phyloP scores from a whole-genome alignment of 331 rosid species.

The Malus hybrid region DNA sequence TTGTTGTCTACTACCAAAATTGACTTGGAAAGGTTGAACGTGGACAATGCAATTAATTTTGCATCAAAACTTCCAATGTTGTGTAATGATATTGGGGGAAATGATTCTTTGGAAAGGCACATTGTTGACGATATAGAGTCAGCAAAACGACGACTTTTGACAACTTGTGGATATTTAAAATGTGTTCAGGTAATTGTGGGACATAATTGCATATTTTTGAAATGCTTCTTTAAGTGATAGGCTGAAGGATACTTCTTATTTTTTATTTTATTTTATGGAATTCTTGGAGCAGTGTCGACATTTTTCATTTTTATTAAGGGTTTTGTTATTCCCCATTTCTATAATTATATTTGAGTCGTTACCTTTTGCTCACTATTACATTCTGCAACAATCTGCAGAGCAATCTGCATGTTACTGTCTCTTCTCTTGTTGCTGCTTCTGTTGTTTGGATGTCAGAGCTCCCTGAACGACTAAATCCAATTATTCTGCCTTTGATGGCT shows the following conservation, averaged over 20 bases:
- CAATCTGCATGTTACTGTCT: slow-evolving; percentile 81
- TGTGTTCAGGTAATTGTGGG: slow-evolving; percentile 84
- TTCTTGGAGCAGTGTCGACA: neutral
- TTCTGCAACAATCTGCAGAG: slow-evolving; percentile 52
- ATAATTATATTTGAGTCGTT: neutral
- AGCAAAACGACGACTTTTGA: slow-evolving; percentile 73
- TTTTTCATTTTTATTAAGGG: neutral
- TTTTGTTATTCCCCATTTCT: neutral
- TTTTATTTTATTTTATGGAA: neutral
- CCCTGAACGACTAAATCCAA: slow-evolving; percentile 80
- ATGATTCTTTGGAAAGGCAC: slow-evolving; percentile 41
- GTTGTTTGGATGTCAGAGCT: slow-evolving; percentile 96
- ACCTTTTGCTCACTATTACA: slow-evolving; percentile 21
- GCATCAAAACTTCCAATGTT: slow-evolving; percentile 68
- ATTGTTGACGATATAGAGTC: slow-evolving; percentile 71
- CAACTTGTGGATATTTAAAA: slow-evolving; percentile 93
- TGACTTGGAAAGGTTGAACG: slow-evolving; percentile 68
- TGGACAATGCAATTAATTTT: slow-evolving; percentile 77
- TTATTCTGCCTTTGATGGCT: slow-evolving; percentile 95
- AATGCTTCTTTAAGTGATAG: neutral
- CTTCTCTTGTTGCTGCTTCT: slow-evolving; percentile 93
- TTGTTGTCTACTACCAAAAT: slow-evolving; percentile 32
- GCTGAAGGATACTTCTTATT: neutral
- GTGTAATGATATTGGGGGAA: slow-evolving; percentile 36
- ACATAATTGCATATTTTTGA: slow-evolving; percentile 2